Evolutionary conservation across 176 grass and related monocot species (phyloP).

Genomic region (Cocos nucifera): DNA sequence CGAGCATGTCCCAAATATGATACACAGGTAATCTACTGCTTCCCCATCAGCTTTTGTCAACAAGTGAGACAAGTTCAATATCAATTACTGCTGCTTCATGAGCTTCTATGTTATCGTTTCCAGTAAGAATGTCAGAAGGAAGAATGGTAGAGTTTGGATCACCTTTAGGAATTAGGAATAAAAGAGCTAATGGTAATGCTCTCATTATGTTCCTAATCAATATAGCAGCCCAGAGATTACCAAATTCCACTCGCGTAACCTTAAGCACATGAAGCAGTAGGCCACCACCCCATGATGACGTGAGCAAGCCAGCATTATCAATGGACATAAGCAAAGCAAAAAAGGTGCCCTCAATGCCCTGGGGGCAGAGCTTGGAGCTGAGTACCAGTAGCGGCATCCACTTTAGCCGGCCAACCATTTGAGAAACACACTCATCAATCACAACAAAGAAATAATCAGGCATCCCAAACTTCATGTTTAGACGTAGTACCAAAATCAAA

Average conservation of each 20-base stretch:
- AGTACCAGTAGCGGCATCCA: constrained; percentile 86
- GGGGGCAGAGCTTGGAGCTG: constrained; percentile 67
- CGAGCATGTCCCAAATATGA: too few species aligned
- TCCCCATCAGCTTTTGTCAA: background rate
- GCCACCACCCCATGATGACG: constrained; percentile 60
- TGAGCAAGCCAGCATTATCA: constrained; percentile 53
- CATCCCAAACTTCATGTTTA: constrained; percentile 65
- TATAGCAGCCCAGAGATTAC: constrained; percentile 71
- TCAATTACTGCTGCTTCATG: background rate
- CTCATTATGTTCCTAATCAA: constrained; percentile 60
- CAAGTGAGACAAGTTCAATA: constrained; percentile 43
- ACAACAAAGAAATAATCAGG: constrained; percentile 78
- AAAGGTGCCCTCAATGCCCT: constrained; percentile 79
- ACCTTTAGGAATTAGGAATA: constrained; percentile 61
- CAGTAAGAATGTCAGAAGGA: constrained; percentile 44
- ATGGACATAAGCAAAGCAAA: constrained; percentile 79
- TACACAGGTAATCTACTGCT: too few species aligned
- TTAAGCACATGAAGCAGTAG: constrained; percentile 66
- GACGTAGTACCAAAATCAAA: constrained; percentile 57
- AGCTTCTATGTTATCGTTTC: constrained; percentile 19
- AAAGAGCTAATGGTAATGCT: constrained; percentile 45
- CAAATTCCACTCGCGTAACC: constrained; percentile 68
- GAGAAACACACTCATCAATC: constrained; percentile 65
- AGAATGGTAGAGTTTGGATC: constrained; percentile 53
- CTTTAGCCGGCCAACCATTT: constrained; percentile 63